Evolutionary conservation across 805 yeast species (phyloP).

Genomic region (Torulaspora maleeae): DNA sequence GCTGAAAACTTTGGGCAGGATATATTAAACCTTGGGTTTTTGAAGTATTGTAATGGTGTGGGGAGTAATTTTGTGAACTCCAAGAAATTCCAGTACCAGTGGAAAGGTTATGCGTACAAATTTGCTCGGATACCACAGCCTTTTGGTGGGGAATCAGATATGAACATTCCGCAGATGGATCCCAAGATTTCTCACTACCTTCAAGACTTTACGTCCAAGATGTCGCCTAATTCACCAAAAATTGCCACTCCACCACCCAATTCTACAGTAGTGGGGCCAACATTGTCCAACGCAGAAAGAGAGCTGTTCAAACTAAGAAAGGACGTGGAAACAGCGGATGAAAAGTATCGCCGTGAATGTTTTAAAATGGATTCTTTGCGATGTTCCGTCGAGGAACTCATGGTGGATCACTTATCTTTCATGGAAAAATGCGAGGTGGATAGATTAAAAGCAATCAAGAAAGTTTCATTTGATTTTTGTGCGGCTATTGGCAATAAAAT

Average conservation of each 20-base stretch:
- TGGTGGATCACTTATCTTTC: slow-evolving; percentile 66
- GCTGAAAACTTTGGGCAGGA: slow-evolving; percentile 76
- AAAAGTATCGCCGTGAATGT: slow-evolving; percentile 50
- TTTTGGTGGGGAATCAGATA: slow-evolving; percentile 11
- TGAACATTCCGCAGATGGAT: slow-evolving; percentile 10
- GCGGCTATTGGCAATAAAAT: slow-evolving; percentile 60
- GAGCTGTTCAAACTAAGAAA: slow-evolving; percentile 47
- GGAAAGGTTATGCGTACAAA: slow-evolving; percentile 67
- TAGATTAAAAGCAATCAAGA: slow-evolving; percentile 69
- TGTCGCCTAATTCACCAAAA: slow-evolving; percentile 6
- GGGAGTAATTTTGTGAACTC: slow-evolving; percentile 75
- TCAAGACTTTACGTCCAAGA: slow-evolving; percentile 16
- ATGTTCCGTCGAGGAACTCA: slow-evolving; percentile 67
- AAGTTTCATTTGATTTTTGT: slow-evolving; percentile 67
- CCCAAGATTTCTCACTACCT: slow-evolving; percentile 16
- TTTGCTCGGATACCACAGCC: slow-evolving; percentile 40
- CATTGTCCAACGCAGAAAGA: slow-evolving; percentile 36
- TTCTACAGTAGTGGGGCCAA: slow-evolving; percentile 18
- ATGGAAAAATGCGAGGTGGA: slow-evolving; percentile 82
- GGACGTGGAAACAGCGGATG: slow-evolving; percentile 58
- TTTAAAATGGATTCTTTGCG: slow-evolving; percentile 58
- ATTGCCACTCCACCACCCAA: neutral
- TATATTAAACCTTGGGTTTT: slow-evolving; percentile 53
- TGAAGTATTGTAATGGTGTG: slow-evolving; percentile 50
- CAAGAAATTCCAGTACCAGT: slow-evolving; percentile 69